Conservation (phyloP, 805 yeast genomes). For the Metschnikowia sp. region DNA sequence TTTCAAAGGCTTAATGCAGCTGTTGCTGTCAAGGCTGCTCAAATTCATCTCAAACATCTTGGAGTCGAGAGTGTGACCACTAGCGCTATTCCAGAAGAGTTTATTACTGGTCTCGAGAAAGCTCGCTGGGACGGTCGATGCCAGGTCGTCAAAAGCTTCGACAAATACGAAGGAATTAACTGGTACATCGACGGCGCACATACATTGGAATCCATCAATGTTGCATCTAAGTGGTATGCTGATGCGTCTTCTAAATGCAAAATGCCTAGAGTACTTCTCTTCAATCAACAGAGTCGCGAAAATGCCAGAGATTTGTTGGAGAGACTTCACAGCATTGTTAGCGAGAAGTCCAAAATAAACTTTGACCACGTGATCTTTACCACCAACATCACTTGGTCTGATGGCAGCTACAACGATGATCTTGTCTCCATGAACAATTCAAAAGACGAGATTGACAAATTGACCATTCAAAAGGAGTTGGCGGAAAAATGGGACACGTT, state of each 20-base stretch:
- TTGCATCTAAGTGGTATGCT: constrained; percentile 79
- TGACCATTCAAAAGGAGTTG: constrained; percentile 74
- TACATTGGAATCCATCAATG: constrained; percentile 80
- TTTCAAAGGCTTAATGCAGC: constrained; percentile 88
- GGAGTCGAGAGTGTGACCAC: constrained; percentile 32
- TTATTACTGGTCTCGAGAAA: constrained; percentile 55
- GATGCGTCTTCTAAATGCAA: constrained; percentile 12
- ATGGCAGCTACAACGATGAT: constrained; percentile 77
- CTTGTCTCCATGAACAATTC: constrained; percentile 83
- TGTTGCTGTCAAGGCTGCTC: constrained; percentile 70
- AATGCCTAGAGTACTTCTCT: constrained; percentile 55
- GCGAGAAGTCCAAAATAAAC: constrained; percentile 35
- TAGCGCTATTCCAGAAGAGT: constrained; percentile 44
- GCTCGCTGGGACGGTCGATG: constrained; percentile 97
- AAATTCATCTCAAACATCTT: constrained; percentile 52
- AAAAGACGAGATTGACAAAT: constrained; percentile 69
- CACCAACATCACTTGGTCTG: constrained; percentile 88
- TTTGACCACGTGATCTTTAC: constrained; percentile 83
- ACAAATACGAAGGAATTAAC: constrained; percentile 41
- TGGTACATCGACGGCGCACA: constrained; percentile 98
- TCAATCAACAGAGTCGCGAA: constrained; percentile 94
- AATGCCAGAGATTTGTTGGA: constrained; percentile 59
- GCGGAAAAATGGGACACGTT: constrained; percentile 65
- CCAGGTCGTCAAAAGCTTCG: constrained; percentile 56
- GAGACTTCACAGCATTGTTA: constrained; percentile 43